Base-by-base conservation (phyloP, 768 basidiomycete species). In the Xerocomellus chrysenteron region DNA sequence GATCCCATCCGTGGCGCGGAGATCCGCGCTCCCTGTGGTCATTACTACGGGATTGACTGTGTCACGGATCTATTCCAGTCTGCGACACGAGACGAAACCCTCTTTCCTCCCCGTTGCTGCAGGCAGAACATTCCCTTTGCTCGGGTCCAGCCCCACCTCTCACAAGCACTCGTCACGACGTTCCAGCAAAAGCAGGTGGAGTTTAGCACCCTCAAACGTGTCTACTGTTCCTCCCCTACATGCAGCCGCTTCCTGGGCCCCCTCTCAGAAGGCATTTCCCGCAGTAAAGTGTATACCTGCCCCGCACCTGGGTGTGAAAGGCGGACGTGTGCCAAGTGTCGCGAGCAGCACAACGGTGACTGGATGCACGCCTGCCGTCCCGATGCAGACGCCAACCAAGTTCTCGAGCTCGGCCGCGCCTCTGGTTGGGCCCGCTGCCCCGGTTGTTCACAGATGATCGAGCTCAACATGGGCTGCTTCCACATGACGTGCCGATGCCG, bases 31-130 rank as follows among this genome's bases (percentile, higher is more conserved):
- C 70, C 70, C 1, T 78, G 76, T 49, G 66, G 69, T 26, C 73
- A 78, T 56, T 58, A 58, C 54, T 76, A 75, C 52, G 75, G 75
- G 50, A 54, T 59, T 12, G 60, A 2, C n/a, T 78, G 77, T 57
- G 9, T 71, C 30, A 64, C 65, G 4, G 60, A 69, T 36, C 68
- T 78, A 46, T 75, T 77, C 65, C 56, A 70, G 50, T 56, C 67
- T 14, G 67, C 76, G 1, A 69, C 65, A 5, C 59, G 54, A 19
- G 78, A 78, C 59, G 78, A 78, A 55, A 63, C 70, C 1, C 69
- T 79, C 30, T 76, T 68, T 59, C 77, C 76, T 4, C 76, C 77
- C 30, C 70, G 71, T 24, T 78, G 77, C 57, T 78, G 77, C 56
- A 58, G 68, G 33, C 62, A 62, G 32, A 55, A 57, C 8, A 73